Evolutionary conservation across 352 stramenopile species (phyloP).

Genomic region (Pythium chondricola): DNA sequence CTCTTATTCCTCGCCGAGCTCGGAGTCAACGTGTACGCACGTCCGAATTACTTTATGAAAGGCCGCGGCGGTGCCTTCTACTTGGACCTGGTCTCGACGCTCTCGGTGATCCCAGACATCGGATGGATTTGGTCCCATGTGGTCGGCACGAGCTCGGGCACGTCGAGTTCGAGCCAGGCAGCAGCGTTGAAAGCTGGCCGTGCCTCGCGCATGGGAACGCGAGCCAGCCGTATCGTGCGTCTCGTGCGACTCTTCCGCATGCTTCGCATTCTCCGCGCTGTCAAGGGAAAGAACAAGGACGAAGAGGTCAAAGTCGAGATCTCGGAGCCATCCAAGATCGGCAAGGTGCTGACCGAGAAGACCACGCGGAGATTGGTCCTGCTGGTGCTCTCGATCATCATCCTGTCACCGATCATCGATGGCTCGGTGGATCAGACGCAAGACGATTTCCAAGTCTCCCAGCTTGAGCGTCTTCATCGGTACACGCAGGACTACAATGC

Average conservation of each 20-base stretch:
- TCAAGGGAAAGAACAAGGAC: constrained; percentile 70
- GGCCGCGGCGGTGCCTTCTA: constrained; percentile 87
- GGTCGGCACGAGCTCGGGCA: constrained; percentile 23
- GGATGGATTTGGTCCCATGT: constrained; percentile 77
- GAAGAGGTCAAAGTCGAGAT: constrained; percentile 58
- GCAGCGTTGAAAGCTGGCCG: constrained; percentile 77
- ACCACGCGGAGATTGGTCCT: constrained; percentile 91
- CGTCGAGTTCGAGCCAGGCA: constrained; percentile 30
- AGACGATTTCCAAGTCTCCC: constrained; percentile 70
- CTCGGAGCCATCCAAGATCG: constrained; percentile 90
- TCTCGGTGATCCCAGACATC: constrained; percentile 91
- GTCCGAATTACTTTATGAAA: constrained; percentile 72
- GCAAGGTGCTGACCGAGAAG: constrained; percentile 92
- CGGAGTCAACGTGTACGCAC: constrained; percentile 56
- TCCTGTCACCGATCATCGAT: constrained; percentile 80
- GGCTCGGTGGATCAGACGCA: constrained; percentile 56
- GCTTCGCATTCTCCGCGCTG: constrained; percentile 79
- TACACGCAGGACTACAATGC: constrained; percentile 82
- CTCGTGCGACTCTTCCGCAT: constrained; percentile 90
- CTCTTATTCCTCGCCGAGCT: constrained; percentile 74
- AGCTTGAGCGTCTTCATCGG: constrained; percentile 76
- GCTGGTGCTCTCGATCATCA: constrained; percentile 84
- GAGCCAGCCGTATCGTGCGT: constrained; percentile 87
- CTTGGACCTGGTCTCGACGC: constrained; percentile 90
- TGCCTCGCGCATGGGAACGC: constrained; percentile 81